Conservation (phyloP, 139 green algal genomes). For the Coccomyxa sp. region DNA sequence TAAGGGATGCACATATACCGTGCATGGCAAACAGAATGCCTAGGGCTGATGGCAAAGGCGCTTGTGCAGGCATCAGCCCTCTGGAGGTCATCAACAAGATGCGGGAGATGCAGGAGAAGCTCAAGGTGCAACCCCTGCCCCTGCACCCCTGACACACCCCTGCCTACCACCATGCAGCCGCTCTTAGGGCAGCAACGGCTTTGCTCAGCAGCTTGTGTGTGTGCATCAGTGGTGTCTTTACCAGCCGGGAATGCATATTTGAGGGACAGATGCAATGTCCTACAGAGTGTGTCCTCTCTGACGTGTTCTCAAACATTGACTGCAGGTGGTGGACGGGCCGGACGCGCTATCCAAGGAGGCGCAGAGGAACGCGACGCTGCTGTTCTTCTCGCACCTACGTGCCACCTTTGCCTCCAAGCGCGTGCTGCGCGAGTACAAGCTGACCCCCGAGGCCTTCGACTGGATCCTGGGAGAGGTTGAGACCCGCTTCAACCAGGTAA, state of each 20-base stretch:
- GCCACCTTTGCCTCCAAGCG: slow-evolving; percentile 85
- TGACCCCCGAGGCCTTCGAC: slow-evolving; percentile 79
- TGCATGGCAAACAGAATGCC: slow-evolving; percentile 47
- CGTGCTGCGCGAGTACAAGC: slow-evolving; percentile 78
- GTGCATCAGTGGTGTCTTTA: not conserved
- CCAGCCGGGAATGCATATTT: not conserved
- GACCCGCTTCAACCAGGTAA: slow-evolving; percentile 59
- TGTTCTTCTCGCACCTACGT: slow-evolving; percentile 86
- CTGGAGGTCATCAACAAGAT: slow-evolving; percentile 55
- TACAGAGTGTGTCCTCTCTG: too few species aligned
- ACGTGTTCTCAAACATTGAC: too few species aligned
- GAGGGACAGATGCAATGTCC: too few species aligned
- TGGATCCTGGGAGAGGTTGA: slow-evolving; percentile 93
- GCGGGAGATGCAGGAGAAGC: slow-evolving; percentile 59
- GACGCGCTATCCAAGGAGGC: slow-evolving; percentile 85
- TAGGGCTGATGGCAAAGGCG: slow-evolving; percentile 52
- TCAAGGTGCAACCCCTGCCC: slow-evolving; percentile 25
- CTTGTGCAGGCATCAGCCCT: slow-evolving; percentile 51
- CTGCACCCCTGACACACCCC: not conserved
- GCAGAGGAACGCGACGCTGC: slow-evolving; percentile 93
- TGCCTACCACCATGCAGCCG: not conserved
- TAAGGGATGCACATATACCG: not conserved
- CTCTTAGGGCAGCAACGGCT: too few species aligned
- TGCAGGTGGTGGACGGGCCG: slow-evolving; percentile 77
- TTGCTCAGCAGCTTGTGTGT: not conserved